Evolutionary conservation across 2,329 filamentous ascomycete genomes (phyloP), one percentile per base, ranked within the genome.

Genomic region (Xylariales sp.): DNA sequence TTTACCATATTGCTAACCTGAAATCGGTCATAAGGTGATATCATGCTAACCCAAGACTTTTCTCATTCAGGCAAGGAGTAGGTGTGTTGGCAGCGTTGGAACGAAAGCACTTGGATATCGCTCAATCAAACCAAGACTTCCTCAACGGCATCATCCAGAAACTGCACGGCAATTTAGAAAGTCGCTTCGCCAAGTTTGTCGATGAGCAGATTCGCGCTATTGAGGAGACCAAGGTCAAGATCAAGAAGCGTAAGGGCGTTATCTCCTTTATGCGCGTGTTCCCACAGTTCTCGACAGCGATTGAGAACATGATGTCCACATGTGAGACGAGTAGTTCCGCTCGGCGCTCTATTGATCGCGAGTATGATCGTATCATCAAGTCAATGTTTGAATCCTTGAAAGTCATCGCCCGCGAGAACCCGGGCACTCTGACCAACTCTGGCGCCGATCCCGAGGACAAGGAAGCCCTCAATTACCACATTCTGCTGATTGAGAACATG

Each of bases 401-500:
- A 61, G 88, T 95, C 46, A 97, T 97, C 60, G 91, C 93, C 25
- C 70, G 79, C 43, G 80, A 83, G 69, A 87, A 73, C 56, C 80
- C 67, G 19, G 69, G 63, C 40, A 72, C 66, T 11, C 61, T 69
- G 17, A 62, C 60, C 5, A 61, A 50, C 39, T 65, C 65, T 29
- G 60, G 66, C 11, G 67, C 69, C 11, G 76, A 80, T 48, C 74
- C 75, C 1, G 93, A 97, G 60, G 93, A 97, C 57, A 97, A 98
- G 65, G 90, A 96, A 61, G 88, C 89, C 5, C 76, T 98, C 43
- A 97, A 97, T 65, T 95, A 95, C 65, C 90, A 97, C 62, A 95
- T 98, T 53, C 74, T 97, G 23, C 74, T 97, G 38, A 97, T 98
- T 50, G 91, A 98, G 62, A 98, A 98, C 61, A 96, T 96, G 89